Conservation (phyloP, 2,329 filamentous ascomycete genomes). For the Tolypocladium tundrense region DNA sequence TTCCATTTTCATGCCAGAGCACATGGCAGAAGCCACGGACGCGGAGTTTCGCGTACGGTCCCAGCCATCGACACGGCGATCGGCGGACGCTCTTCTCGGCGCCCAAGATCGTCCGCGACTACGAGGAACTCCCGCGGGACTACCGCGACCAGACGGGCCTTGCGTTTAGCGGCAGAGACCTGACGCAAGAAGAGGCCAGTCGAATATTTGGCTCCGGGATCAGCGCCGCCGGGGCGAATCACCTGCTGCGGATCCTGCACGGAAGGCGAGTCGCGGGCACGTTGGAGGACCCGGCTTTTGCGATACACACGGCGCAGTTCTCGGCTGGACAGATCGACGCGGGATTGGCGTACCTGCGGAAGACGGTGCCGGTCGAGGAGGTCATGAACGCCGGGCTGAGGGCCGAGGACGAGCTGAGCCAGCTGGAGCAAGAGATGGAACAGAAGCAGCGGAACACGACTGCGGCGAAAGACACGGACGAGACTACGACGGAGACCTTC, state of each 20-base stretch:
- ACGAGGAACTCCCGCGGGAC: slow-evolving; percentile 44
- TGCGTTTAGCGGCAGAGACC: slow-evolving; percentile 37
- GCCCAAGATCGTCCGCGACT: slow-evolving; percentile 35
- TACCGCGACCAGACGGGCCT: slow-evolving; percentile 48
- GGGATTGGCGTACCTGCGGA: slow-evolving; percentile 46
- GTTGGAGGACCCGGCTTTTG: slow-evolving; percentile 45
- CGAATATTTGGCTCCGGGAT: slow-evolving; percentile 41
- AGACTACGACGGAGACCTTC: slow-evolving; percentile 5
- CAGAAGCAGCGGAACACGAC: slow-evolving; percentile 11
- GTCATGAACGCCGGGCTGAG: slow-evolving; percentile 48
- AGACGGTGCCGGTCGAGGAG: slow-evolving; percentile 47
- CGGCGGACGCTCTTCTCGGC: slow-evolving; percentile 24
- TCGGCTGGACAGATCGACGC: slow-evolving; percentile 27
- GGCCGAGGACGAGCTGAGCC: slow-evolving; percentile 51
- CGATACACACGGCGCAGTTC: slow-evolving; percentile 35
- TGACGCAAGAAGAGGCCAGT: slow-evolving; percentile 35
- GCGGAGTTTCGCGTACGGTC: background rate
- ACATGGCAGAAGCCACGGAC: slow-evolving; percentile 2
- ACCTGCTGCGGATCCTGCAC: slow-evolving; percentile 47
- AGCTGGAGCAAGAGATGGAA: slow-evolving; percentile 31
- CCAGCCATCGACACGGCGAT: slow-evolving; percentile 6
- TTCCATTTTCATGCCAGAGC: background rate
- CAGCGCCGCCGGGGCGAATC: slow-evolving; percentile 35
- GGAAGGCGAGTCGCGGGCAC: slow-evolving; percentile 55
- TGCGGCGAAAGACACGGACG: slow-evolving; percentile 6